Base-by-base conservation (phyloP, 2,329 filamentous ascomycete genomes). In the Ceratocystis cubensis region DNA sequence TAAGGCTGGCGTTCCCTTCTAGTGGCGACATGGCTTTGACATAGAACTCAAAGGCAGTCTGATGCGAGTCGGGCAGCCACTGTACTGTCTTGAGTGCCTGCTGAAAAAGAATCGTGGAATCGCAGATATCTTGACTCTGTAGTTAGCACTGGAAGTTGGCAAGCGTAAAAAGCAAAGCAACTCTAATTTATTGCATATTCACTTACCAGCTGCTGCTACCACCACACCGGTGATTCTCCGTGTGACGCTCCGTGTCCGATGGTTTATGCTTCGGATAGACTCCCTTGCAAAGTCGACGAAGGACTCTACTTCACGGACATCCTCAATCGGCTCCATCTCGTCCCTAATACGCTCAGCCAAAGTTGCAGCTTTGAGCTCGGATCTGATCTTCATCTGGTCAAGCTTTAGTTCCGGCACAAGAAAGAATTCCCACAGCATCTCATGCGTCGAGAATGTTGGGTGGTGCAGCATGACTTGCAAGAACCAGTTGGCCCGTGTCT, bases 391-490 rank as follows among this genome's bases (percentile, higher is more conserved):
- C 81, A 97, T 93, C 84, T 92, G 91, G 22, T 91, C 86, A 0
- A 89, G 83, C 73, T 96, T 90, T 63, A 99, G 84, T 71, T 99
- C 94, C 1, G 94, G 94, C 13, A 99, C 92, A 0, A 99, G 82
- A 76, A 99, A 96, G 77, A 99, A 99, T 72, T 99, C 94, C 95
- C 94, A 99, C 1, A 99, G 82, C 82, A 97, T 91, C 77, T 99
- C 94, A 73, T 99, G 95, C 0, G 90, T 96, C 0, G 91, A 84
- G 73, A 99, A 96, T 0, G 94, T 97, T 2, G 93, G 88, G 73
- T 99, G 94, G 7, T 84, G 81, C 30, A 99, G 81, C 69, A 99
- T 82, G 20, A 91, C 90, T 70, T 89, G 90, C 71, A 99, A 78
- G 72, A 97, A 96, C 71, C 85, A 88, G 75, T 99, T 91, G 22